Evolutionary conservation across 2,329 filamentous ascomycete species (phyloP).

Genomic region (Colletotrichum cordylinicola): DNA sequence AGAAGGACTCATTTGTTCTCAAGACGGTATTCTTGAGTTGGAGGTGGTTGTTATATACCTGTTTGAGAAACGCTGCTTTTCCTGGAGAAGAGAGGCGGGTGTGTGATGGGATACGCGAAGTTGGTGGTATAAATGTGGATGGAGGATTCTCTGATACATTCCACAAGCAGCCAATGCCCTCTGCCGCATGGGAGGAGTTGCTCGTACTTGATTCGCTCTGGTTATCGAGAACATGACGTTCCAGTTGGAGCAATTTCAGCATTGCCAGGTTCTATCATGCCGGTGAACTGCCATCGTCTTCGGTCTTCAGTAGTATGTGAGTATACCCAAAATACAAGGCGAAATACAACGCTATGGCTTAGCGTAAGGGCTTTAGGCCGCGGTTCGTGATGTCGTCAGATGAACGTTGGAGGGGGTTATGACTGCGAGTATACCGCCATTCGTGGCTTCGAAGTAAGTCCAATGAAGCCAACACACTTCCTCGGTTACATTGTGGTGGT

Average conservation of each 20-base stretch:
- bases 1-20: no score
- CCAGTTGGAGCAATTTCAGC: neutral
- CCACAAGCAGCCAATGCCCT: no score
- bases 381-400: no score
- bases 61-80: neutral
- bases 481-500: neutral
- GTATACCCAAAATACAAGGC: neutral
- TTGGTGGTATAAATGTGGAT: fast-evolving
- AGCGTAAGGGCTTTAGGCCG: neutral
- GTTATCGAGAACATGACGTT: fast-evolving
- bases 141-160: neutral
- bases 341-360: fast-evolving
- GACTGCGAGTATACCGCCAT: neutral
- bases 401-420: no score
- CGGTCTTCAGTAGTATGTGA: neutral
- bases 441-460: neutral
- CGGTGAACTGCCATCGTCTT: neutral
- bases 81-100: no score
- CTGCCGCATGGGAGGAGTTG: no score
- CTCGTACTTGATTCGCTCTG: neutral
- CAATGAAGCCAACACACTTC: neutral
- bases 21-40: no score
- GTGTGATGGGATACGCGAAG: no score
- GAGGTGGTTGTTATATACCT: fast-evolving
- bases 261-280: no score